These are phyloP conservation scores for Zygosaccharomyces gambellarensis DNA, from an alignment of 805 yeast genomes.

Conservation along the genomic window DNA sequence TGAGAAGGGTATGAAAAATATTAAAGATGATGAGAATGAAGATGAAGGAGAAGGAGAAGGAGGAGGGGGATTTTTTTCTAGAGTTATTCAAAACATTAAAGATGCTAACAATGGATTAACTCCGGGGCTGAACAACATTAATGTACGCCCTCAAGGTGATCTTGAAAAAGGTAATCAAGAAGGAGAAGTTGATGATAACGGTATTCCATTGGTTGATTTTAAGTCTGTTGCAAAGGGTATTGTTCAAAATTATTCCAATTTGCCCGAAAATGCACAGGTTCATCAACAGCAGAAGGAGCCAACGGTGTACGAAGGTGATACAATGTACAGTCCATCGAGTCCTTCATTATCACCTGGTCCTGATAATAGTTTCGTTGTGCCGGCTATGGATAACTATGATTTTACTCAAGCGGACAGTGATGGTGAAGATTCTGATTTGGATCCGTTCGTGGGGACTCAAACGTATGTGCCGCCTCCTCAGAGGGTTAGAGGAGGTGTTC, in stretches of 20 bases:
- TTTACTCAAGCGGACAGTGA: conserved; percentile 15
- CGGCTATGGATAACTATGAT: conserved; percentile 43
- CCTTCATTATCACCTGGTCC: conserved; percentile 8
- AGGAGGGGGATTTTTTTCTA: conserved; percentile 27
- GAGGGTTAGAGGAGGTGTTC: conserved; percentile 77
- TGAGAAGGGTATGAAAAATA: conserved; percentile 11
- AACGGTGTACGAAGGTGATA: conserved; percentile 15
- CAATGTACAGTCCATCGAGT: conserved; percentile 12
- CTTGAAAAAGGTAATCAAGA: conserved; percentile 30
- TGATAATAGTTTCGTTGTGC: conserved; percentile 28
- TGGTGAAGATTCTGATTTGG: conserved; percentile 37
- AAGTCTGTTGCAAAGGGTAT: conserved; percentile 52
- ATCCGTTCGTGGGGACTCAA: conserved; percentile 18
- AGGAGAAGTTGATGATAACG: conserved; percentile 26
- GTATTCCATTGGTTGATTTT: conserved; percentile 44
- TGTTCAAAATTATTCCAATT: conserved; percentile 43
- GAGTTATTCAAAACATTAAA: conserved; percentile 28
- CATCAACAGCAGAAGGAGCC: conserved; percentile 2
- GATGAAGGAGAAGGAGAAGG: conserved; percentile 24
- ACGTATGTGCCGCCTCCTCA: conserved; percentile 53
- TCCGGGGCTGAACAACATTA: conserved; percentile 33
- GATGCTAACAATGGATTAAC: conserved; percentile 33
- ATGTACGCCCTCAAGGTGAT: conserved; percentile 32
- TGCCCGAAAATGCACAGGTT: conserved; percentile 10
- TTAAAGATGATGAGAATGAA: conserved; percentile 13